A percentile compares a stretch with the other conserved stretches of the same genome.
Evolutionary conservation across 306 rosid species (phyloP).

Genomic region (Gastrolobium bilobum): DNA sequence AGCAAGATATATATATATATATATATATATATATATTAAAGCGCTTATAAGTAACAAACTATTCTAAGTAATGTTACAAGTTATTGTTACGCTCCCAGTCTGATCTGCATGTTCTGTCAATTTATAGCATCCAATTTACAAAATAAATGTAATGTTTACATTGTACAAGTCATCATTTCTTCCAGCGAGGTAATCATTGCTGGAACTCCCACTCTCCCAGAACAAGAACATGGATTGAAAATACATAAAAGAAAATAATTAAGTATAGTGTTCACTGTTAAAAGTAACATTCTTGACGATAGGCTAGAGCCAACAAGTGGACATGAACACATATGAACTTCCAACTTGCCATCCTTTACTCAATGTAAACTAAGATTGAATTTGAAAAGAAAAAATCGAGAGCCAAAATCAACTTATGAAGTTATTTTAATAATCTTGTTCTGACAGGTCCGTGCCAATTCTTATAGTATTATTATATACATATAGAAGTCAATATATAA

Average conservation of each 20-base stretch:
- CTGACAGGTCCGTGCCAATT: not conserved
- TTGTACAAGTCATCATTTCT: not conserved
- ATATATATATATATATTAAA: too few relatives aligned
- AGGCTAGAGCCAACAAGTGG: not conserved
- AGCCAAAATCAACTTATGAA: too few relatives aligned
- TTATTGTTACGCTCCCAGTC: not conserved
- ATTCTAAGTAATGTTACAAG: not conserved
- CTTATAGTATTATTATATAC: not conserved
- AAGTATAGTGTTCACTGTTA: not conserved
- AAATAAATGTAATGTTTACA: not conserved
- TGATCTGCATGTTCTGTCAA: not conserved
- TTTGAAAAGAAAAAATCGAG: not conserved
- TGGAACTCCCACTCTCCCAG: not conserved
- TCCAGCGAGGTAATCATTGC: not conserved
- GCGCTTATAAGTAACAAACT: not conserved
- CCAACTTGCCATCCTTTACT: not conserved
- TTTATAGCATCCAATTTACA: constrained; percentile 4
- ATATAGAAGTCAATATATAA: not conserved
- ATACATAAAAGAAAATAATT: not conserved
- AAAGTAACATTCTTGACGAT: not conserved
- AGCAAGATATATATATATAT: too few relatives aligned
- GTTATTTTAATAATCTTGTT: not conserved
- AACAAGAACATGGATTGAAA: not conserved
- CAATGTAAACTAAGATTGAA: not conserved
- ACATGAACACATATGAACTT: not conserved